Percentiles rank a stretch among this genome's conserved stretches.
phyloP scores from a whole-genome alignment of 2,329 filamentous ascomycete genomes.

The Aspergillus sp. region DNA sequence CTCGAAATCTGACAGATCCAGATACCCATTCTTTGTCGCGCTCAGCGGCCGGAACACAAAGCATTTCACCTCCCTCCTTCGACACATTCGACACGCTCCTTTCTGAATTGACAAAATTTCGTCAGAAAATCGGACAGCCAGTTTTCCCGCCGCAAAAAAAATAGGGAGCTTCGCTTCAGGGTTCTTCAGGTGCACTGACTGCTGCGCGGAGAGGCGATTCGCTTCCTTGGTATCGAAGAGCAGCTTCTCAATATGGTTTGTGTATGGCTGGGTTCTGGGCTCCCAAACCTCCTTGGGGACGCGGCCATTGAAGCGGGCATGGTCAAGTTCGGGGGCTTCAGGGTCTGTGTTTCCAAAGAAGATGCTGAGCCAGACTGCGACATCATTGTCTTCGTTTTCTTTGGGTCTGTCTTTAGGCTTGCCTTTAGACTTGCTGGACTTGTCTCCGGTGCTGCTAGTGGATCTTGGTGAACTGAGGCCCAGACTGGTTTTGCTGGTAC shows the following conservation, averaged over 20 bases:
- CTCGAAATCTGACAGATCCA: slow-evolving; percentile 5
- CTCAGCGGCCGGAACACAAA: slow-evolving; percentile 4
- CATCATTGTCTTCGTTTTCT: neutral
- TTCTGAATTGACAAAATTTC: neutral
- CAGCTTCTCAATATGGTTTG: neutral
- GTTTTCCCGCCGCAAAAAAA: neutral
- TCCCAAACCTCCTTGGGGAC: slow-evolving; percentile 1
- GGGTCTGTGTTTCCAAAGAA: slow-evolving; percentile 1
- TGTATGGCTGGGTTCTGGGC: neutral
- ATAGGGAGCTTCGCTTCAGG: neutral
- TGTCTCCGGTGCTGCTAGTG: neutral
- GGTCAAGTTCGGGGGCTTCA: neutral
- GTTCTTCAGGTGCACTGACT: neutral
- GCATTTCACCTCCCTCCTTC: neutral
- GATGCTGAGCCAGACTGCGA: slow-evolving; percentile 4
- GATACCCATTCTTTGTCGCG: slow-evolving; percentile 3
- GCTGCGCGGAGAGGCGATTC: neutral
- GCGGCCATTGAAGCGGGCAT: slow-evolving; percentile 2
- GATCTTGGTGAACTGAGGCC: neutral
- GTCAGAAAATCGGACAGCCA: neutral
- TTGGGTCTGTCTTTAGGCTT: neutral
- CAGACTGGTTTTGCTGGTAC: too few relatives aligned
- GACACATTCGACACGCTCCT: neutral
- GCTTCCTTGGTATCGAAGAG: neutral
- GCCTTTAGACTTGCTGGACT: neutral